A percentile compares a stretch with the other conserved stretches of the same genome.
Evolutionary conservation across 192 early-diverging fungal species (phyloP).

Genomic region (Mortierella claussenii): DNA sequence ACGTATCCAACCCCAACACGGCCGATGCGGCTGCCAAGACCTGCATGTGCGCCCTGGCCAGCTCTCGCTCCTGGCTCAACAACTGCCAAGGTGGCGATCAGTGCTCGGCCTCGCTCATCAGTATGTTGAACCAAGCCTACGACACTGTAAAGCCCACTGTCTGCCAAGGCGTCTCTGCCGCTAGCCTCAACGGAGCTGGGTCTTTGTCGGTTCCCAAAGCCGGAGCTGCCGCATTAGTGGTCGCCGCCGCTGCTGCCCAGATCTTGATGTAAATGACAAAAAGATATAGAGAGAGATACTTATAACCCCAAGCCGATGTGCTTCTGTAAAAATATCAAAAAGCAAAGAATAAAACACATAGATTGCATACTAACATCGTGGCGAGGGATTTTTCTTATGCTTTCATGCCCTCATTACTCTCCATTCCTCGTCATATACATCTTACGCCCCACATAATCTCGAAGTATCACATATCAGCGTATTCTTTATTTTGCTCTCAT

Average conservation of each 20-base stretch:
- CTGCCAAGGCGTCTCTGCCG: not conserved
- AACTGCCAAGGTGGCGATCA: not conserved
- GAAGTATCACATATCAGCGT: no score
- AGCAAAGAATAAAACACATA: no score
- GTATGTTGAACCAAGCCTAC: not conserved
- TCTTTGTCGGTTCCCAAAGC: slow-evolving; percentile 5
- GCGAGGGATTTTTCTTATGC: no score
- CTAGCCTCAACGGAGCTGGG: not conserved
- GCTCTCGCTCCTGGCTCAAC: not conserved
- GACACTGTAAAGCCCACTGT: not conserved
- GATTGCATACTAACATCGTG: no score
- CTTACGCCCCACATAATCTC: no score
- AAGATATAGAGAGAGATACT: no score
- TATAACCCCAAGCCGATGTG: no score
- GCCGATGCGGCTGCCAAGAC: not conserved
- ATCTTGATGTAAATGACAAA: slow-evolving; percentile 1
- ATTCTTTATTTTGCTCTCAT: no score
- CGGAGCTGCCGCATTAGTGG: slow-evolving; percentile 5
- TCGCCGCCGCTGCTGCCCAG: not conserved
- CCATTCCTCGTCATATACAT: no score
- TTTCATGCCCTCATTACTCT: no score
- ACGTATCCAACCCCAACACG: not conserved
- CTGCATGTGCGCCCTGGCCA: not conserved
- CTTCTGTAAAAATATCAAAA: no score
- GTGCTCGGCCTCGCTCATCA: not conserved